A percentile compares a stretch with the other conserved stretches of the same genome.
Conservation (phyloP, 2,329 filamentous ascomycete genomes). For the Nemania sp. region DNA sequence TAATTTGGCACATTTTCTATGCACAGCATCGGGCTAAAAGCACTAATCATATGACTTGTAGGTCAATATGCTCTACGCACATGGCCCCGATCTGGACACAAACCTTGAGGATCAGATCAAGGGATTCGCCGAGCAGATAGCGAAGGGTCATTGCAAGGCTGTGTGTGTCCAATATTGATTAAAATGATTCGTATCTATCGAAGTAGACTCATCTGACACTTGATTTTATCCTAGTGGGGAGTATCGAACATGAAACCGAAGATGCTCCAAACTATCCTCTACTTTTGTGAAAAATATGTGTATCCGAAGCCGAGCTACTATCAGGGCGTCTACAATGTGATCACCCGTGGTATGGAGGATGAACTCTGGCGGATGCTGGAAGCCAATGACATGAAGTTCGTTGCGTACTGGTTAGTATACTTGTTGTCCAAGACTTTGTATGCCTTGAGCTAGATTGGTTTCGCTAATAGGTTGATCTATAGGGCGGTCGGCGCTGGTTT, state of each 20-base stretch:
- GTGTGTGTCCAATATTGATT: conserved; percentile 18
- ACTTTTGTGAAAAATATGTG: conserved; percentile 40
- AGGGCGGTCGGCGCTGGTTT: conserved; percentile 37
- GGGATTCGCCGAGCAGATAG: conserved; percentile 40
- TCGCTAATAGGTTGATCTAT: background rate
- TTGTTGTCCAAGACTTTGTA: background rate
- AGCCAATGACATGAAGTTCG: conserved; percentile 33
- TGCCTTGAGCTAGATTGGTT: background rate
- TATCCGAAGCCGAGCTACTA: conserved; percentile 45
- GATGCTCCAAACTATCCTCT: conserved; percentile 38
- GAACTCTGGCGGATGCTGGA: conserved; percentile 43
- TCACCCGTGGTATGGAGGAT: conserved; percentile 42
- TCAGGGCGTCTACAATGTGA: conserved; percentile 45
- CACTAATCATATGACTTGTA: conserved; percentile 1
- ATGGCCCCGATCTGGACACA: conserved; percentile 41
- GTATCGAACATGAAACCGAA: conserved; percentile 42
- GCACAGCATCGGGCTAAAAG: background rate
- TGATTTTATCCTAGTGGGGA: conserved; percentile 37
- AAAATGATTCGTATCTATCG: background rate
- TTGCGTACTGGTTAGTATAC: conserved; percentile 24
- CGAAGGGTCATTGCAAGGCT: conserved; percentile 37
- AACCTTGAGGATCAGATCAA: conserved; percentile 42
- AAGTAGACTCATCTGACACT: background rate
- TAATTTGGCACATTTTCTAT: background rate
- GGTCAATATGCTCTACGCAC: conserved; percentile 44